Percentiles rank a stretch among this genome's conserved stretches.
These are phyloP conservation scores for Fusarium sp. DNA, from an alignment of 2,329 filamentous ascomycete genomes.

Conservation along the genomic window DNA sequence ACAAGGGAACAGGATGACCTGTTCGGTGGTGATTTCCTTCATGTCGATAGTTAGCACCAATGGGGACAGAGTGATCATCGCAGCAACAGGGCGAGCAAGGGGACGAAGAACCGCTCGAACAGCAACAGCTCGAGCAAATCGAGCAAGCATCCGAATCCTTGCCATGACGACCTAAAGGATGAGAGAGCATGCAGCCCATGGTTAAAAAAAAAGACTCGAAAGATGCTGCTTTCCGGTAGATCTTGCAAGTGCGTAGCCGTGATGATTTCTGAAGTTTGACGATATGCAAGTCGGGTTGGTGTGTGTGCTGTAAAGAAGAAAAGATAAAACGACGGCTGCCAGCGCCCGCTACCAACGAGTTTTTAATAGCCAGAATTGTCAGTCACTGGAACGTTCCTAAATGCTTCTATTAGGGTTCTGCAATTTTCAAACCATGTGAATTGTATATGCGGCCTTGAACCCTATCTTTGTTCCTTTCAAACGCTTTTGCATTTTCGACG, in stretches of 20 bases:
- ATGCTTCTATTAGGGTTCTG: neutral
- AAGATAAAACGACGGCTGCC: neutral
- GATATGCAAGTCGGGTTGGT: neutral
- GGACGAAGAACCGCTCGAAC: neutral
- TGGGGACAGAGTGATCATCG: neutral
- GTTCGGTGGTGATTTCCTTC: neutral
- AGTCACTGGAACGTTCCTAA: neutral
- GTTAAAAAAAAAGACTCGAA: neutral
- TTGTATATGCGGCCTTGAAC: neutral
- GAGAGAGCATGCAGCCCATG: slow-evolving; percentile 9
- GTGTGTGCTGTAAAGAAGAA: neutral
- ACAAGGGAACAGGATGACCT: neutral
- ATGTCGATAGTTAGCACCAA: neutral
- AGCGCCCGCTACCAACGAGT: neutral
- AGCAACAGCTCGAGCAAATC: neutral
- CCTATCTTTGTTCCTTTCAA: neutral
- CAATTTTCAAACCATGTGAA: neutral
- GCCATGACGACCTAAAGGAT: neutral
- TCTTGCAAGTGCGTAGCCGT: neutral
- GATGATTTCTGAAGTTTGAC: neutral
- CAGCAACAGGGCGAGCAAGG: neutral
- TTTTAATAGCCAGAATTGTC: neutral
- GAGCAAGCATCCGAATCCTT: neutral
- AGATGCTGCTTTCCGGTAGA: neutral
- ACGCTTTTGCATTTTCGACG: neutral